These are phyloP conservation scores for Saccharomyces hybrid DNA, from an alignment of 1,139 yeast genomes.

Conservation along the genomic window DNA sequence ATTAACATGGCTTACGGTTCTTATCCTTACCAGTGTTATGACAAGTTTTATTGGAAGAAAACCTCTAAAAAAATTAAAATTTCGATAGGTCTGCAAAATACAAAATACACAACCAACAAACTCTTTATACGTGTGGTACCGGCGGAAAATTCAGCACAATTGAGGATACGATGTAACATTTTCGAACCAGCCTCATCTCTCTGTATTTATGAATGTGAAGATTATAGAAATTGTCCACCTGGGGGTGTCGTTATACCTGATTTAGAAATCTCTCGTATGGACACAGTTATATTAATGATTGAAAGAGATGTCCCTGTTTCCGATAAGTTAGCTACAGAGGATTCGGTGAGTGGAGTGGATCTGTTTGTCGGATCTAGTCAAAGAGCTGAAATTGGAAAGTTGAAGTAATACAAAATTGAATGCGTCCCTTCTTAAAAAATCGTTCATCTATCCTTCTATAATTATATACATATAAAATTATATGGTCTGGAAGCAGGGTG, in stretches of 20 bases:
- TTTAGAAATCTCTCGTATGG: slow-evolving; percentile 9
- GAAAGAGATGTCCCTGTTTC: slow-evolving; percentile 10
- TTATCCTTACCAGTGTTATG: not conserved
- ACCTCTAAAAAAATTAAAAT: slow-evolving; percentile 5
- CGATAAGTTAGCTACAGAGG: not conserved
- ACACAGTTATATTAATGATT: slow-evolving; percentile 9
- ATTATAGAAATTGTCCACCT: slow-evolving; percentile 3
- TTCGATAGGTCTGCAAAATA: slow-evolving; percentile 14
- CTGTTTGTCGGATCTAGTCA: not conserved
- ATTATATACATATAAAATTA: not conserved
- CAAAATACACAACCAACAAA: slow-evolving; percentile 15
- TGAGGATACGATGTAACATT: slow-evolving; percentile 28
- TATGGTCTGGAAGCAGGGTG: not conserved
- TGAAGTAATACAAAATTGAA: not conserved
- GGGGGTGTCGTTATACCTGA: slow-evolving; percentile 13
- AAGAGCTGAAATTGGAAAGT: not conserved
- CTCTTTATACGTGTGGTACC: slow-evolving; percentile 16
- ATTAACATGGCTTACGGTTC: not conserved
- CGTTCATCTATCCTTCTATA: not conserved
- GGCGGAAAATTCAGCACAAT: slow-evolving; percentile 11
- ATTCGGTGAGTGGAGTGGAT: not conserved
- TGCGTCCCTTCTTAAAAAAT: not conserved
- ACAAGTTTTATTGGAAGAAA: not conserved
- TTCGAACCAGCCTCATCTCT: slow-evolving; percentile 21
- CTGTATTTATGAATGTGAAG: slow-evolving; percentile 11